These are phyloP conservation scores for Arabidopsis hybrid DNA, from an alignment of 441 rosid genomes.

Conservation along the genomic window DNA sequence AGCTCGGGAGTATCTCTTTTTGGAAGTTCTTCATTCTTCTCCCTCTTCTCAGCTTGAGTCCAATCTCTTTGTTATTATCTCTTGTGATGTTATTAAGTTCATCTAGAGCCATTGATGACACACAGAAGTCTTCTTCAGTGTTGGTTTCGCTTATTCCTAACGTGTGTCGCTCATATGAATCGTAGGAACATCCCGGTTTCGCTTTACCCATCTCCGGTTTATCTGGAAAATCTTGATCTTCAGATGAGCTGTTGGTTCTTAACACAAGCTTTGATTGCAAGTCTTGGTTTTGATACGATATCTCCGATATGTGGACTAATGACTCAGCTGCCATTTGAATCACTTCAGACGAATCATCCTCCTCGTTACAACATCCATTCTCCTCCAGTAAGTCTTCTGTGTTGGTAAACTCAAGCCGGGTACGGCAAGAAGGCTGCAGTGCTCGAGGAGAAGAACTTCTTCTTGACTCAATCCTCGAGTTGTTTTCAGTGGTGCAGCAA, in stretches of 20 bases:
- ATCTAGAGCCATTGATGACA: slow-evolving; percentile 63
- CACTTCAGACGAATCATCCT: slow-evolving; percentile 46
- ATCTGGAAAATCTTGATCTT: slow-evolving; percentile 31
- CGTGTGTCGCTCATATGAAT: slow-evolving; percentile 68
- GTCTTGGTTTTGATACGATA: slow-evolving; percentile 43
- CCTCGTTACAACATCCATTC: slow-evolving; percentile 21
- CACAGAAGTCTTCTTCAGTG: slow-evolving; percentile 57
- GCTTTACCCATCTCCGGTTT: slow-evolving; percentile 28
- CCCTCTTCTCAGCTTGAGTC: slow-evolving; percentile 74
- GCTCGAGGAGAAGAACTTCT: slow-evolving; percentile 36
- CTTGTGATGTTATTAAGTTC: slow-evolving; percentile 42
- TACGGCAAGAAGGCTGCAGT: slow-evolving; percentile 41
- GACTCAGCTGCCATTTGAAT: slow-evolving; percentile 71
- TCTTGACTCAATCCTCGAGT: slow-evolving; percentile 41
- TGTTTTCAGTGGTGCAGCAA: slow-evolving; percentile 56
- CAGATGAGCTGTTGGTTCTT: slow-evolving; percentile 31
- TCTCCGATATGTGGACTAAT: slow-evolving; percentile 54
- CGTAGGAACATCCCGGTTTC: slow-evolving; percentile 53
- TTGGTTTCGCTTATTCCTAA: slow-evolving; percentile 60
- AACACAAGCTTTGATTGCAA: slow-evolving; percentile 41
- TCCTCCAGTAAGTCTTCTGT: slow-evolving; percentile 29
- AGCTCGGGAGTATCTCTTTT: slow-evolving; percentile 73
- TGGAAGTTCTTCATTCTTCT: slow-evolving; percentile 90
- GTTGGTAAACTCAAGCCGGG: slow-evolving; percentile 41
- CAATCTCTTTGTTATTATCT: slow-evolving; percentile 53